A percentile compares a stretch with the other conserved stretches of the same genome.
Evolutionary conservation across 768 basidiomycete genomes (phyloP).

Genomic region (Mycena indigotica): DNA sequence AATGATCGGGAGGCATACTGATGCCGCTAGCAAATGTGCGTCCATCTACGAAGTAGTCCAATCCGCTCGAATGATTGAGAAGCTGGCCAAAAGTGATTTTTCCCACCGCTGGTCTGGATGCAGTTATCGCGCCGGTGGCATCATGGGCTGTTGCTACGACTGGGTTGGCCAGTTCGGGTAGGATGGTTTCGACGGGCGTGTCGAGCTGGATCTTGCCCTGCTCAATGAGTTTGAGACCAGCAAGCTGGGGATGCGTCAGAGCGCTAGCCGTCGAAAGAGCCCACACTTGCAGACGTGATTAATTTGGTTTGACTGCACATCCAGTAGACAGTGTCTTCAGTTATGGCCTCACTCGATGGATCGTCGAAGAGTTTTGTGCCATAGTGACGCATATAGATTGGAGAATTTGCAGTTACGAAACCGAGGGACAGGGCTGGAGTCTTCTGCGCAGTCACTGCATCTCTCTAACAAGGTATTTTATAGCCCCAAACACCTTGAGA

Average conservation of each 20-base stretch:
- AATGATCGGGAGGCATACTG: not conserved
- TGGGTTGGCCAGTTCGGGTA: conserved; percentile 1
- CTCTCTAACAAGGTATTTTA: not conserved
- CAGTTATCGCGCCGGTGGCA: not conserved
- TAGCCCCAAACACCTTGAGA: not conserved
- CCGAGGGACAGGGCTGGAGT: conserved; percentile 32
- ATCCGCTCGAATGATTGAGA: not conserved
- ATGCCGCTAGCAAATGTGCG: not conserved
- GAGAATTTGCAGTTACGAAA: conserved; percentile 25
- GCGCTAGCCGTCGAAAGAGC: too few relatives aligned
- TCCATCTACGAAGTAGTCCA: not conserved
- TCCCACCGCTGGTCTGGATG: not conserved
- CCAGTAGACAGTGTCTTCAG: conserved; percentile 33
- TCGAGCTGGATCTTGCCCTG: conserved; percentile 3
- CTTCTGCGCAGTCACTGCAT: conserved; percentile 10
- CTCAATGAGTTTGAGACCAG: not conserved
- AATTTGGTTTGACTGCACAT: conserved; percentile 39
- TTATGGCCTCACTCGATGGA: conserved; percentile 27
- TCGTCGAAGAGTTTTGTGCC: conserved; percentile 30
- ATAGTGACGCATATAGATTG: conserved; percentile 28
- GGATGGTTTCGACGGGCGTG: not conserved
- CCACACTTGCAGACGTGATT: conserved; percentile 26
- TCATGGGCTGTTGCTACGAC: conserved; percentile 1
- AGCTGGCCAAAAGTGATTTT: not conserved
- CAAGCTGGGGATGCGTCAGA: not conserved